phyloP scores from a whole-genome alignment of 768 basidiomycete species.

The Chalciporus pseudorubinellus region DNA sequence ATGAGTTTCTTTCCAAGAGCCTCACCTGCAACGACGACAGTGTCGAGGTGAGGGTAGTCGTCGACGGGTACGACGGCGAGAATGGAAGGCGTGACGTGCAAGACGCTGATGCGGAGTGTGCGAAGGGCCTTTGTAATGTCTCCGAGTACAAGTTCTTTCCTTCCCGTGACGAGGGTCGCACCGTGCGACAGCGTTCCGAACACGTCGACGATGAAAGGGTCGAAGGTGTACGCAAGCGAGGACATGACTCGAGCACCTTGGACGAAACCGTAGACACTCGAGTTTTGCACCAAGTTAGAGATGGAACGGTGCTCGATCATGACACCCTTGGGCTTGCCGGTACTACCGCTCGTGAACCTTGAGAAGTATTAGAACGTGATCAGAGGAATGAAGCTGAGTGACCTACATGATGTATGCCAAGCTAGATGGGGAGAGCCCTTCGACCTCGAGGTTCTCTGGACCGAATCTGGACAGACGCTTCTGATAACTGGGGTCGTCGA shows the following conservation, averaged over 20 bases:
- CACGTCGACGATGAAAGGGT: constrained; percentile 19
- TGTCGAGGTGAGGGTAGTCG: constrained; percentile 27
- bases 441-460: constrained; percentile 19
- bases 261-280: constrained; percentile 21
- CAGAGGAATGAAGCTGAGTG: no score
- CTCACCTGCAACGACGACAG: constrained; percentile 27
- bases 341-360: constrained; percentile 19
- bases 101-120: constrained; percentile 23
- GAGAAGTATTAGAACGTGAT: no score
- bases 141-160: constrained; percentile 29
- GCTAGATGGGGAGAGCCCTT: constrained; percentile 20
- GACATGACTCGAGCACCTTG: constrained; percentile 27
- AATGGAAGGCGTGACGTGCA: constrained; percentile 33
- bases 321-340: constrained; percentile 24
- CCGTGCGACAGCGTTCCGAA: constrained; percentile 21
- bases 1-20: constrained; percentile 23
- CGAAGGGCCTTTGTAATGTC: constrained; percentile 29
- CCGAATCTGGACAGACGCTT: constrained; percentile 17
- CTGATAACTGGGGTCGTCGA: constrained; percentile 29
- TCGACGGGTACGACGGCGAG: constrained; percentile 26
- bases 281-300: constrained; percentile 21
- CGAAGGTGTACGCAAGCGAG: constrained; percentile 31
- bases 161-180: constrained; percentile 20
- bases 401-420: constrained; percentile 26
- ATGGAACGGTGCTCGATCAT: constrained; percentile 25